Conservation (phyloP, 176 grass and related monocot species). For the Phoenix roebelenii region DNA sequence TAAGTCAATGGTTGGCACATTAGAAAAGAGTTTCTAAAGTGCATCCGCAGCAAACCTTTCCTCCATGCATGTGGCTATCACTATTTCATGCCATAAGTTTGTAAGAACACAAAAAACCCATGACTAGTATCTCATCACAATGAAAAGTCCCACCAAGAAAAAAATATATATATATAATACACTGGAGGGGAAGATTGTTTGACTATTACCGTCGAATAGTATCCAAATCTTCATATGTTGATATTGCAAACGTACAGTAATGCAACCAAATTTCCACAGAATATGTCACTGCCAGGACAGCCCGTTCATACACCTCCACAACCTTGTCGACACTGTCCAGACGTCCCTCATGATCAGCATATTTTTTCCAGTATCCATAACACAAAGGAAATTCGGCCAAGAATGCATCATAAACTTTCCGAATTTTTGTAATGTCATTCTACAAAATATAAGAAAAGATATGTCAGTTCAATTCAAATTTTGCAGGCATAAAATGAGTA, state of each 20-base stretch:
- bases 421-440: constrained; percentile 70
- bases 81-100: constrained; percentile 3
- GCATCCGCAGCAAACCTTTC: constrained; percentile 17
- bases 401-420: constrained; percentile 90
- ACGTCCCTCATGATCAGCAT: constrained; percentile 85
- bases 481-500: no score
- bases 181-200: not conserved
- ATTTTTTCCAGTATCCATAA: constrained; percentile 99
- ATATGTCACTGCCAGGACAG: constrained; percentile 95
- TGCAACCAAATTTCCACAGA: constrained; percentile 98
- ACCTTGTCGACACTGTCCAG: constrained; percentile 59
- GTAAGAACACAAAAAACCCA: constrained; percentile 2
- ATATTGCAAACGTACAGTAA: constrained; percentile 85
- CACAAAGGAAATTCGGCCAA: constrained; percentile 90
- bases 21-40: constrained; percentile 24
- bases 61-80: constrained; percentile 14
- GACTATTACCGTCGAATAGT: constrained; percentile 71
- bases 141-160: no score
- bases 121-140: no score
- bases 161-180: no score
- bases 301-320: constrained; percentile 86
- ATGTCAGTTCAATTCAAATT: no score
- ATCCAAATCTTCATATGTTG: constrained; percentile 86
- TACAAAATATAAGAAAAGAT: constrained; percentile 16
- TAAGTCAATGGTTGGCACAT: not conserved